These are phyloP conservation scores for Leccinum solheimii DNA, from an alignment of 1,284 basidiomycete species.

Conservation along the genomic window DNA sequence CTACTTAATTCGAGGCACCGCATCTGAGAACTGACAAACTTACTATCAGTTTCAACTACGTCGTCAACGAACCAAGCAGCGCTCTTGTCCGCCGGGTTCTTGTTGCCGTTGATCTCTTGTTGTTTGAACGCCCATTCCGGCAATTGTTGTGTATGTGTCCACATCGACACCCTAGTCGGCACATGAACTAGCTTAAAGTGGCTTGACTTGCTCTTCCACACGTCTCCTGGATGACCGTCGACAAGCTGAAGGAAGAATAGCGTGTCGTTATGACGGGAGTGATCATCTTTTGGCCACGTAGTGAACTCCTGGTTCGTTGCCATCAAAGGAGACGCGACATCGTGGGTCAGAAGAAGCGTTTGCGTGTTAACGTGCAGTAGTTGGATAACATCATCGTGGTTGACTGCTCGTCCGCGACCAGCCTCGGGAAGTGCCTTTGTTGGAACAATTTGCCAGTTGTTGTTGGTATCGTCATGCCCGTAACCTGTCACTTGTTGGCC, in stretches of 20 bases:
- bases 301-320: conserved; percentile 99
- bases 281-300: conserved; percentile 76
- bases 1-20: background rate
- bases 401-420: conserved; percentile 86
- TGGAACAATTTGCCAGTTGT: conserved; percentile 94
- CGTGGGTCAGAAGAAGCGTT: conserved; percentile 87
- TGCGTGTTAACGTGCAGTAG: conserved; percentile 88
- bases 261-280: conserved; percentile 80
- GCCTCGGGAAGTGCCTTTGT: conserved; percentile 89
- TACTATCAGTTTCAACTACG: conserved; percentile 73
- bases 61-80: conserved; percentile 90
- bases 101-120: conserved; percentile 98
- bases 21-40: conserved; percentile 29
- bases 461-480: conserved; percentile 90
- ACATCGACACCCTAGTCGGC: conserved; percentile 89
- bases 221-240: conserved; percentile 73
- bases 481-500: conserved; percentile 99
- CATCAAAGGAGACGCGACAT: conserved; percentile 96
- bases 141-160: conserved; percentile 84
- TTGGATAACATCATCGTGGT: conserved; percentile 87
- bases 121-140: conserved; percentile 98
- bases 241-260: conserved; percentile 76
- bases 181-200: conserved; percentile 90
- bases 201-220: conserved; percentile 89
- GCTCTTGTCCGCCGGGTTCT: conserved; percentile 82